These are phyloP conservation scores for Suillus subalutaceus DNA, from an alignment of 768 basidiomycete genomes.

Conservation along the genomic window DNA sequence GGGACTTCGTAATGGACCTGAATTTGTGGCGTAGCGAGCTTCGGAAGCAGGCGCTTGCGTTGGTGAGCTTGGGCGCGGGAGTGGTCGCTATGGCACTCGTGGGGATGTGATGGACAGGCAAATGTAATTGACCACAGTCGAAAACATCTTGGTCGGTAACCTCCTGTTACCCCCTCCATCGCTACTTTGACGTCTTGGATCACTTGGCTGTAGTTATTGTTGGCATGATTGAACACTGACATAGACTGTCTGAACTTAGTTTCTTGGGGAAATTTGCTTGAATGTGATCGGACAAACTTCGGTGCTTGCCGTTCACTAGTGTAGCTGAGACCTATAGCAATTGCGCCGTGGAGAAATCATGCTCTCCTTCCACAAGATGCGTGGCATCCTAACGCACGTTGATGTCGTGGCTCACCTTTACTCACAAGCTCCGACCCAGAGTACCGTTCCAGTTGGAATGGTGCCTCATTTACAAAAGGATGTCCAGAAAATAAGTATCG, in stretches of 20 bases:
- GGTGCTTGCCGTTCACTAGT: background rate
- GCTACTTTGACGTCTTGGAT: background rate
- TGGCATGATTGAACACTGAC: background rate
- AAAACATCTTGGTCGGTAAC: background rate
- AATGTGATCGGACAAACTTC: background rate
- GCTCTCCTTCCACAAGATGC: background rate
- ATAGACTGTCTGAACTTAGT: background rate
- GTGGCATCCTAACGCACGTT: background rate
- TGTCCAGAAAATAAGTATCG: background rate
- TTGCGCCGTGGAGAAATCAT: background rate
- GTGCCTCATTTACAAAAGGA: background rate
- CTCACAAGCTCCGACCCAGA: background rate
- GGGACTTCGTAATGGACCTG: slow-evolving; percentile 79
- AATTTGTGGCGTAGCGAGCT: slow-evolving; percentile 44
- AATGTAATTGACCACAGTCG: background rate
- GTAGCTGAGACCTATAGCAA: background rate
- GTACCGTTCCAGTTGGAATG: background rate
- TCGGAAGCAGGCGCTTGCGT: slow-evolving; percentile 52
- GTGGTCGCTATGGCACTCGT: slow-evolving; percentile 65
- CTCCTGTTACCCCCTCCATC: background rate
- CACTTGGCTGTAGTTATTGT: background rate
- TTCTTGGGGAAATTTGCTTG: background rate
- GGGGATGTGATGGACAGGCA: slow-evolving; percentile 28
- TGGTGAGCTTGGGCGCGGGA: slow-evolving; percentile 63
- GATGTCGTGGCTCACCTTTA: background rate